phyloP scores from a whole-genome alignment of 805 yeast species.

The Sporopachydermia lactativora region DNA sequence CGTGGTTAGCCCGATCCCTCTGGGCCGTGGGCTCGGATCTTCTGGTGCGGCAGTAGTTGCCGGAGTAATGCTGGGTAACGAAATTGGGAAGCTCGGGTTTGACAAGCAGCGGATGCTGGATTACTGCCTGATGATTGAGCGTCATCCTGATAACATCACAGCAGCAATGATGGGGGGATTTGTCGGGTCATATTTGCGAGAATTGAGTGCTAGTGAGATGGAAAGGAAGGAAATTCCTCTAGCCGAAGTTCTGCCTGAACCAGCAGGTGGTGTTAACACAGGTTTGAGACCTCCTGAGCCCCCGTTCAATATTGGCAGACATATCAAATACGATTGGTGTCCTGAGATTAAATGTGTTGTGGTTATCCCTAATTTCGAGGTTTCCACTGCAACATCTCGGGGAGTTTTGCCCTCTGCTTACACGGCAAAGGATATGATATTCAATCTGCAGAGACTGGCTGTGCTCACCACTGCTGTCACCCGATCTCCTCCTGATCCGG shows the following conservation, averaged over 20 bases:
- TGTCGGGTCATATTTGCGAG: constrained; percentile 87
- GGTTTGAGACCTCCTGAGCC: constrained; percentile 68
- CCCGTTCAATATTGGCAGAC: constrained; percentile 77
- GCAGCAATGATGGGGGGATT: constrained; percentile 99
- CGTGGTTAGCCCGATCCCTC: constrained; percentile 83
- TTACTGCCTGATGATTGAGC: constrained; percentile 91
- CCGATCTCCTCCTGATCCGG: constrained; percentile 68
- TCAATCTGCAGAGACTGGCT: constrained; percentile 87
- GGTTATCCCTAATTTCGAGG: constrained; percentile 87
- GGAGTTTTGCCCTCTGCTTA: constrained; percentile 78
- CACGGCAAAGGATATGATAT: constrained; percentile 69
- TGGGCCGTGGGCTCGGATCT: constrained; percentile 95
- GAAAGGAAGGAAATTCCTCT: constrained; percentile 73
- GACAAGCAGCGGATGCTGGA: constrained; percentile 77
- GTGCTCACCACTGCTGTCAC: constrained; percentile 86
- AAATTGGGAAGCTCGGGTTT: constrained; percentile 59
- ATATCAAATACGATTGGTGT: constrained; percentile 76
- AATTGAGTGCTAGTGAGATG: constrained; percentile 55
- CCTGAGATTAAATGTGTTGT: constrained; percentile 75
- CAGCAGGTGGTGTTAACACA: constrained; percentile 55
- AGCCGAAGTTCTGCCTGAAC: constrained; percentile 69
- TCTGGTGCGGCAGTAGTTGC: constrained; percentile 98
- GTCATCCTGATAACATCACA: constrained; percentile 96
- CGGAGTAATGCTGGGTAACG: constrained; percentile 84
- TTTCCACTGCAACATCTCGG: constrained; percentile 83